Evolutionary conservation across 2,329 filamentous ascomycete species (phyloP).

Genomic region (Pseudodiploospora longispora): DNA sequence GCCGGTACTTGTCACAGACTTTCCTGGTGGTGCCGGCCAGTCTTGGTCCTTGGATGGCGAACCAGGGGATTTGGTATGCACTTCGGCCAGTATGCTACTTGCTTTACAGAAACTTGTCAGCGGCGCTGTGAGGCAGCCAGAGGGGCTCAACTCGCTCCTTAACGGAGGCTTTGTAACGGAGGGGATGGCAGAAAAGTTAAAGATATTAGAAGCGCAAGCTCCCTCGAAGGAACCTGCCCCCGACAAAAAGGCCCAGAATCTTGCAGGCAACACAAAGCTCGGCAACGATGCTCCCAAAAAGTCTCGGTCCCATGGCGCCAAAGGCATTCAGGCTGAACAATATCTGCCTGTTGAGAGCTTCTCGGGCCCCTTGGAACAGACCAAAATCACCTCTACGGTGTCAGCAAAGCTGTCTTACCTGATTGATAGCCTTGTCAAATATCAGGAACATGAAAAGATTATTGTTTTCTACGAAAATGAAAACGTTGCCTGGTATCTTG

Average conservation of each 20-base stretch:
- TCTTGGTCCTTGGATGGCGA: constrained; percentile 60
- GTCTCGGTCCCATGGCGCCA: constrained; percentile 22
- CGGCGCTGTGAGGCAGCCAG: constrained; percentile 34
- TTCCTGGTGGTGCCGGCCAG: constrained; percentile 51
- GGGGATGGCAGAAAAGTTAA: constrained; percentile 29
- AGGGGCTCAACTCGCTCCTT: constrained; percentile 39
- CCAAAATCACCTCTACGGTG: constrained; percentile 65
- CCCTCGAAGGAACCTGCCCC: constrained; percentile 7
- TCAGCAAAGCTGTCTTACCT: constrained; percentile 86
- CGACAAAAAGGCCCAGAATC: constrained; percentile 14
- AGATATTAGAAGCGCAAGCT: constrained; percentile 16
- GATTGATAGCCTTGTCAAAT: constrained; percentile 59
- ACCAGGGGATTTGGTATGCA: constrained; percentile 39
- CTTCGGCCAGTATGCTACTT: constrained; percentile 41
- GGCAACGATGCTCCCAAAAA: constrained; percentile 29
- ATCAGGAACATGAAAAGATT: constrained; percentile 72
- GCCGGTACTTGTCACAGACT: constrained; percentile 61
- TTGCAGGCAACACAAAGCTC: constrained; percentile 36
- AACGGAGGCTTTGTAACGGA: constrained; percentile 35
- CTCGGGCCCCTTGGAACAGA: constrained; percentile 44
- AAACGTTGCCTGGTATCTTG: constrained; percentile 79
- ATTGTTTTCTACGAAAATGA: constrained; percentile 89
- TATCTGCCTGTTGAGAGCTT: constrained; percentile 16
- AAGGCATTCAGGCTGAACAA: constrained; percentile 14
- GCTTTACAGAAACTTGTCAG: constrained; percentile 45